These are phyloP conservation scores for Ephemerocybe angulata DNA, from an alignment of 768 basidiomycete genomes.

Conservation along the genomic window DNA sequence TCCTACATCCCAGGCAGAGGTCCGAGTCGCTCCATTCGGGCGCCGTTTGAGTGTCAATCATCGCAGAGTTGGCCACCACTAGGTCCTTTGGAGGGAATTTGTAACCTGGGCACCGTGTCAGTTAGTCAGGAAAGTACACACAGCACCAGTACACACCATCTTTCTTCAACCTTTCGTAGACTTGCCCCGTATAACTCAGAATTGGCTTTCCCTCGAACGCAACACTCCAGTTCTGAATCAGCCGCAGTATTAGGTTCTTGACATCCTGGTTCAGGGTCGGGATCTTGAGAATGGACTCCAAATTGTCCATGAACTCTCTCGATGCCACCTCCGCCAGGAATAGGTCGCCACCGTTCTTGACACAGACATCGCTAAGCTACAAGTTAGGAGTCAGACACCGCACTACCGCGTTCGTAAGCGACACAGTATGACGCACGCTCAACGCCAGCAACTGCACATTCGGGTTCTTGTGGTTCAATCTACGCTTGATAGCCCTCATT, in stretches of 20 bases:
- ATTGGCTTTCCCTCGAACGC: constrained; percentile 80
- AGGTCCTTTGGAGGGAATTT: constrained; percentile 81
- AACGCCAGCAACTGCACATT: constrained; percentile 91
- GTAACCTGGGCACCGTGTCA: constrained; percentile 47
- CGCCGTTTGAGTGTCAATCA: constrained; percentile 88
- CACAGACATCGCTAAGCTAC: constrained; percentile 83
- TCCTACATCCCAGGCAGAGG: constrained; percentile 88
- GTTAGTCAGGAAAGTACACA: constrained; percentile 4
- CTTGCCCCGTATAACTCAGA: constrained; percentile 72
- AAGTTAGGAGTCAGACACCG: constrained; percentile 3
- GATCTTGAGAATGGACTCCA: constrained; percentile 83
- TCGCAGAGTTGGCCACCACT: constrained; percentile 65
- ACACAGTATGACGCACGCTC: constrained; percentile 51
- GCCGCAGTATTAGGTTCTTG: constrained; percentile 69
- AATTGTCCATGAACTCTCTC: constrained; percentile 90
- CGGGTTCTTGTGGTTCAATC: constrained; percentile 91
- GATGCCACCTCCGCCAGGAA: constrained; percentile 84
- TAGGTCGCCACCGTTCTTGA: constrained; percentile 96
- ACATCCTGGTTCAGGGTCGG: constrained; percentile 77
- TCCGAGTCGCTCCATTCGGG: constrained; percentile 98
- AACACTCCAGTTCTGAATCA: constrained; percentile 92
- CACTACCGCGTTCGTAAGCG: neutral
- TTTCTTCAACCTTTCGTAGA: constrained; percentile 69
- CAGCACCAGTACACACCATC: constrained; percentile 53
- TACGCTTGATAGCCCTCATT: constrained; percentile 82